A percentile compares a stretch with the other conserved stretches of the same genome.
These are phyloP conservation scores for Naganishia randhawae DNA, from an alignment of 768 basidiomycete species.

Conservation along the genomic window DNA sequence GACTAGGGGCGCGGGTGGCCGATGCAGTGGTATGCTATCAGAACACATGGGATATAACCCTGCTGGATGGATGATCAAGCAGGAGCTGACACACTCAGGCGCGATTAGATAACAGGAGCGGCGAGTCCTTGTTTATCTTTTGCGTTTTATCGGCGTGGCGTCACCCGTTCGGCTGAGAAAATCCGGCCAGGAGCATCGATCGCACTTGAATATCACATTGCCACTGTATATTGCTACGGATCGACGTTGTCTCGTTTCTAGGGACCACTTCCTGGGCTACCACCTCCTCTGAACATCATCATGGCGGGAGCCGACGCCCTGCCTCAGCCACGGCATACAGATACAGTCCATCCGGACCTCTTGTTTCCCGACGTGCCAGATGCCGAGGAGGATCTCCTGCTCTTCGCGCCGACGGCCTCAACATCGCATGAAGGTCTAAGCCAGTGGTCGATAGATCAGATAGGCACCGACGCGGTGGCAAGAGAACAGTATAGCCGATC, in stretches of 20 bases:
- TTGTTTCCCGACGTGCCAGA: constrained; percentile 12
- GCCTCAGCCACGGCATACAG: neutral
- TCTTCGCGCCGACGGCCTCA: neutral
- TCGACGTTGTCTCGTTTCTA: neutral
- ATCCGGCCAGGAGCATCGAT: neutral
- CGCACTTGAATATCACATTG: too few species aligned
- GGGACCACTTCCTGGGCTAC: neutral
- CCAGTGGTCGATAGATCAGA: neutral
- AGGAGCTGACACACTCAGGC: neutral
- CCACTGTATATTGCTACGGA: too few species aligned
- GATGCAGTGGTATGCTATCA: too few species aligned
- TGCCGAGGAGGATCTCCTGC: constrained; percentile 2
- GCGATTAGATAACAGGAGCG: neutral
- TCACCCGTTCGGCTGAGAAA: neutral
- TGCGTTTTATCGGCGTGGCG: neutral
- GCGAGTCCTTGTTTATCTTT: neutral
- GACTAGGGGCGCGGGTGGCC: too few species aligned
- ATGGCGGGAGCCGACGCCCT: neutral
- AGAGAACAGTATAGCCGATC: neutral
- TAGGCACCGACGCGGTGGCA: neutral
- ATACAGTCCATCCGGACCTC: constrained; percentile 6
- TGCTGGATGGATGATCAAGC: neutral
- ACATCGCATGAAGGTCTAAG: constrained; percentile 2
- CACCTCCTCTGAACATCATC: neutral
- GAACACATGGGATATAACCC: too few species aligned